Evolutionary conservation across 2,329 filamentous ascomycete species (phyloP).

Genomic region (Polychaeton citri): DNA sequence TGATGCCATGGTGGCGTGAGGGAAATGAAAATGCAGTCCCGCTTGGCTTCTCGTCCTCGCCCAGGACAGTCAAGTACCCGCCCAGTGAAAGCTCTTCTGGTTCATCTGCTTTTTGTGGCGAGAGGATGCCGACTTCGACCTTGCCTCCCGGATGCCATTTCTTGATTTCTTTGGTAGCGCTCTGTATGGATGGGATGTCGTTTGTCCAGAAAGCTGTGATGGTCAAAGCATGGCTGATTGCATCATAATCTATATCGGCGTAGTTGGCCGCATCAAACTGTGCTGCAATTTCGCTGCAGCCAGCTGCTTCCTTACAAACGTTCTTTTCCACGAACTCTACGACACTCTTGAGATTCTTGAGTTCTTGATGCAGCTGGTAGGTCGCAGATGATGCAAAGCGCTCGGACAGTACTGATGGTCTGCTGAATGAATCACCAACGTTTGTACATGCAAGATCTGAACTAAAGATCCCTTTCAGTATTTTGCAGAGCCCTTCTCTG

Average conservation of each 20-base stretch:
- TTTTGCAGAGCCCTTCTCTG: conserved; percentile 37
- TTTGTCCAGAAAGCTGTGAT: conserved; percentile 50
- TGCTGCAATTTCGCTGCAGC: background rate
- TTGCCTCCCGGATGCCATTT: conserved; percentile 30
- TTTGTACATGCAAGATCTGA: conserved; percentile 41
- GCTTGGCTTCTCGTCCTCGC: conserved; percentile 57
- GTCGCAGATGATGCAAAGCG: conserved; percentile 50
- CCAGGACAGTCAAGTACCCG: conserved; percentile 66
- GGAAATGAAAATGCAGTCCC: conserved; percentile 72
- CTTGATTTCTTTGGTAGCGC: conserved; percentile 7
- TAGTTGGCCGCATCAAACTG: conserved; percentile 35
- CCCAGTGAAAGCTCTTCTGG: conserved; percentile 64
- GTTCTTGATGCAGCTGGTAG: conserved; percentile 56
- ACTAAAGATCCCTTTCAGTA: conserved; percentile 46
- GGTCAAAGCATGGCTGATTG: conserved; percentile 50
- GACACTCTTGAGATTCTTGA: conserved; percentile 37
- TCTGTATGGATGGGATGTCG: background rate
- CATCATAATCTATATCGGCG: conserved; percentile 67
- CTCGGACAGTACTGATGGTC: conserved; percentile 39
- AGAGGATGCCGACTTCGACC: conserved; percentile 71
- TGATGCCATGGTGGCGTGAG: conserved; percentile 56
- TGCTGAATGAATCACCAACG: conserved; percentile 22
- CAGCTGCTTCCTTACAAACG: background rate
- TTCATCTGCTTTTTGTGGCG: conserved; percentile 49
- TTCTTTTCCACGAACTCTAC: background rate